Evolutionary conservation across 495 filamentous ascomycete genomes (phyloP), one percentile per base, ranked within the genome.

Genomic region (Lasiosphaeris hirsuta): DNA sequence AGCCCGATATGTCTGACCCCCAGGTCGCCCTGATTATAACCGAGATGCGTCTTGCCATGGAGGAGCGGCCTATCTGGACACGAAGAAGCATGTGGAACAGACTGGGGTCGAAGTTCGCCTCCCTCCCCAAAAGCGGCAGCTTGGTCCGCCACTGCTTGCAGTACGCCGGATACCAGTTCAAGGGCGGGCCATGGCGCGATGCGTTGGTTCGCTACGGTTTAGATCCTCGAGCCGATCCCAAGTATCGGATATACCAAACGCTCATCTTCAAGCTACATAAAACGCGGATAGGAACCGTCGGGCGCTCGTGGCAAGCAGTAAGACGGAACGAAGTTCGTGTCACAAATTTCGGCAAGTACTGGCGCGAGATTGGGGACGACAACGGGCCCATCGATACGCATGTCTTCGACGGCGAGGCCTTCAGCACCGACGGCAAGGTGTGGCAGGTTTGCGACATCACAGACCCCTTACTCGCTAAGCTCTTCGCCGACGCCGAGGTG

Each of bases 391-490:
- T 71, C 35, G 70, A 75, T 49, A 83, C 76, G 38, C 94, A 97
- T 72, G 68, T 93, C 14, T 98, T 96, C 70, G 87, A 93, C 45
- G 93, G 94, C 38, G 69, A 82, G 41, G 73, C 67, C 0, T 75
- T 92, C 30, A 79, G 80, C 9, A 73, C 77, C 5, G 90, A 94
- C 64, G 92, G 92, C 1, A 89, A 91, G 45, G 84, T 91, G 56
- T 98, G 90, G 87, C 94, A 97, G 77, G 79, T 92, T 34, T 95
- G 92, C 73, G 94, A 98, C 69, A 87, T 98, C 55, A 84, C 82
- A 0, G 92, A 97, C 64, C 89, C 91, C 0, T 63, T 92, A 8
- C 67, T 92, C 15, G 69, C 72, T 1, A 44, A 66, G 0, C 65
- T 92, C 4, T 74, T 89, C 10, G 69, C 77, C 4, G 68, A 76